Evolutionary conservation across 2,329 filamentous ascomycete genomes (phyloP).

Genomic region (Hirsutella rhossiliensis): DNA sequence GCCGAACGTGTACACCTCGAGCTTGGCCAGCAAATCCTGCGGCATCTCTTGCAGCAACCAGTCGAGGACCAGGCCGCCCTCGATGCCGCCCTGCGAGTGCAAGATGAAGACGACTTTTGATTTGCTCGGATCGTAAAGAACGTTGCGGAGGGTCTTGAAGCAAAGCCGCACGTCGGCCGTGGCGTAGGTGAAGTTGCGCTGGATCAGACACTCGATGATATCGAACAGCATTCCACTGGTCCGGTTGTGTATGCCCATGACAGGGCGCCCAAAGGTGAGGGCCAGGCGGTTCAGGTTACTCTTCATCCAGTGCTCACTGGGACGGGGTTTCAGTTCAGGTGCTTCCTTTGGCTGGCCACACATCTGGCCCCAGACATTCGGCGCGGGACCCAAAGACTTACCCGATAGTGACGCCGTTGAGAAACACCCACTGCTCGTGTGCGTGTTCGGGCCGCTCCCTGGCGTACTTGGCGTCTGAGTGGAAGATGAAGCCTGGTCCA

Average conservation of each 20-base stretch:
- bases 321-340: background rate
- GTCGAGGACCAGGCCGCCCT: constrained; percentile 61
- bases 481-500: constrained; percentile 33
- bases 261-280: constrained; percentile 56
- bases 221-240: constrained; percentile 68
- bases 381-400: constrained; percentile 20
- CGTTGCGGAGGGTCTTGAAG: constrained; percentile 48
- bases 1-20: constrained; percentile 71
- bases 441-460: constrained; percentile 34
- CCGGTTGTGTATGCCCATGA: constrained; percentile 64
- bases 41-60: constrained; percentile 64
- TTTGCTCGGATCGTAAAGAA: constrained; percentile 47
- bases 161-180: constrained; percentile 55
- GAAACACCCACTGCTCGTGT: constrained; percentile 66
- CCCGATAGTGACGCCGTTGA: constrained; percentile 60
- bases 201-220: constrained; percentile 63
- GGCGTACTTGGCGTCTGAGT: constrained; percentile 41
- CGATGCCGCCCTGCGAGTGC: constrained; percentile 69
- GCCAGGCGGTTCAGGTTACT: constrained; percentile 60
- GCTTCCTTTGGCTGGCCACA: too few relatives aligned
- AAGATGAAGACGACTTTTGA: constrained; percentile 62
- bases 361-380: too few relatives aligned
- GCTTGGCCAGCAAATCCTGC: constrained; percentile 50
- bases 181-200: constrained; percentile 62
- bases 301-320: constrained; percentile 52